Evolutionary conservation across 2,329 filamentous ascomycete species (phyloP).

Genomic region (Cladophialophora immunda): DNA sequence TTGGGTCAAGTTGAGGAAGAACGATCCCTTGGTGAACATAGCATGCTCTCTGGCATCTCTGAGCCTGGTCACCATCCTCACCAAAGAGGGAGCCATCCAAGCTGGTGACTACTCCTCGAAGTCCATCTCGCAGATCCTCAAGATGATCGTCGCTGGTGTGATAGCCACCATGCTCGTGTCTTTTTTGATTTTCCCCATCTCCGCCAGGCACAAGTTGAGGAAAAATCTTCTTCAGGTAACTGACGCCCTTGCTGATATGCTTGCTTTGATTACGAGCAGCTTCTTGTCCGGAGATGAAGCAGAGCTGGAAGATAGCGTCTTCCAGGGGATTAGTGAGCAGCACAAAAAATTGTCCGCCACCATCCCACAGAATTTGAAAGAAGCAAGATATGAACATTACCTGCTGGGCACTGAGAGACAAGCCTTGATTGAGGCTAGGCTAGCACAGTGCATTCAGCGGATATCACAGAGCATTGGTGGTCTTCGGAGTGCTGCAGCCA

Average conservation of each 20-base stretch:
- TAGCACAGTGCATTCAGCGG: conserved; percentile 84
- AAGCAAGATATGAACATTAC: conserved; percentile 91
- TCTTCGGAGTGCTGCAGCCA: conserved; percentile 84
- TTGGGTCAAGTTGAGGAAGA: conserved; percentile 83
- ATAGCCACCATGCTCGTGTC: conserved; percentile 76
- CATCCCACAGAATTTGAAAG: conserved; percentile 79
- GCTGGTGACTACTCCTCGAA: conserved; percentile 80
- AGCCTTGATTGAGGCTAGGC: conserved; percentile 78
- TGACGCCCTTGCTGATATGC: conserved; percentile 78
- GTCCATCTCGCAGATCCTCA: conserved; percentile 82
- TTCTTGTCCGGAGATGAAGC: conserved; percentile 85
- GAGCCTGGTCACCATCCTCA: conserved; percentile 87
- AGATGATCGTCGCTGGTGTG: conserved; percentile 84
- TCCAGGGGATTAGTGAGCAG: conserved; percentile 66
- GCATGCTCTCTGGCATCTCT: conserved; percentile 86
- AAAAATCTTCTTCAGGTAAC: conserved; percentile 78
- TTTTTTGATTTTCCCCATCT: conserved; percentile 78
- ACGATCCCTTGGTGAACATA: conserved; percentile 81
- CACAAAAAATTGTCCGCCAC: conserved; percentile 74
- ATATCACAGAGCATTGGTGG: conserved; percentile 90
- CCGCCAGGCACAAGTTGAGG: conserved; percentile 76
- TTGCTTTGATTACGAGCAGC: conserved; percentile 80
- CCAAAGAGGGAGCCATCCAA: conserved; percentile 89
- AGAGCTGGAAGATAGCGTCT: conserved; percentile 73
- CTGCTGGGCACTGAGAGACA: conserved; percentile 79